Evolutionary conservation across 1,284 basidiomycete species (phyloP).

Genomic region (Cryptococcus jaspeensis): DNA sequence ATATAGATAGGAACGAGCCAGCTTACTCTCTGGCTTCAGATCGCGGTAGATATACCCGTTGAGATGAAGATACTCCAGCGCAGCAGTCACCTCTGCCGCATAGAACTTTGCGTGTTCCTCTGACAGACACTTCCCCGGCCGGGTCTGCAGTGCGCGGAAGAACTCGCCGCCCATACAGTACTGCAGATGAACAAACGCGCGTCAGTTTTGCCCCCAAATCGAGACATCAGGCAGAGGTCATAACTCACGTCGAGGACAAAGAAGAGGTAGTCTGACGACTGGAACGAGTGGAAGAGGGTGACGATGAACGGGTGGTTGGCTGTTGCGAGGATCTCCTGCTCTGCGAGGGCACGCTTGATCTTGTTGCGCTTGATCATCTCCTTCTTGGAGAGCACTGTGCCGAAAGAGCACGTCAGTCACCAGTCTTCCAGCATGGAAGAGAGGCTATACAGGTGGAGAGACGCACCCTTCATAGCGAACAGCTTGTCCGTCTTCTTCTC

Average conservation of each 20-base stretch:
- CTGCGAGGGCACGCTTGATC: slow-evolving; percentile 92
- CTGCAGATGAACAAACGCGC: slow-evolving; percentile 12
- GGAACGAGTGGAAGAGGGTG: slow-evolving; percentile 95
- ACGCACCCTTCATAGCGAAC: slow-evolving; percentile 91
- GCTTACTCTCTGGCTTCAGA: slow-evolving; percentile 97
- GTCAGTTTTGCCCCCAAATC: neutral
- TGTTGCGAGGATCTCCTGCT: slow-evolving; percentile 94
- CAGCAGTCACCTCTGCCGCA: slow-evolving; percentile 96
- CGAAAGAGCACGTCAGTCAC: slow-evolving; percentile 4
- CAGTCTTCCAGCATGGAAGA: neutral
- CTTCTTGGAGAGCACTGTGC: slow-evolving; percentile 83
- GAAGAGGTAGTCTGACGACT: slow-evolving; percentile 94
- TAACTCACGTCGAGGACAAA: slow-evolving; percentile 78
- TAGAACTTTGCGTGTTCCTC: slow-evolving; percentile 98
- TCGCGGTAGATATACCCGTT: slow-evolving; percentile 99
- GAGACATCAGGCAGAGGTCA: neutral
- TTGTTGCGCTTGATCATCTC: slow-evolving; percentile 99
- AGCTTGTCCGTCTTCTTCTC: slow-evolving; percentile 93
- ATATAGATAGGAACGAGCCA: neutral
- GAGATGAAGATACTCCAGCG: slow-evolving; percentile 95
- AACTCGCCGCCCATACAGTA: slow-evolving; percentile 99
- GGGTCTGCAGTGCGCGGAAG: slow-evolving; percentile 91
- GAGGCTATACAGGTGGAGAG: neutral
- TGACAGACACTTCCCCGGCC: slow-evolving; percentile 90
- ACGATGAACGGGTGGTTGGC: slow-evolving; percentile 98